A percentile compares a stretch with the other conserved stretches of the same genome.
Conservation (phyloP, 441 rosid species). For the Corymbia citriodora region DNA sequence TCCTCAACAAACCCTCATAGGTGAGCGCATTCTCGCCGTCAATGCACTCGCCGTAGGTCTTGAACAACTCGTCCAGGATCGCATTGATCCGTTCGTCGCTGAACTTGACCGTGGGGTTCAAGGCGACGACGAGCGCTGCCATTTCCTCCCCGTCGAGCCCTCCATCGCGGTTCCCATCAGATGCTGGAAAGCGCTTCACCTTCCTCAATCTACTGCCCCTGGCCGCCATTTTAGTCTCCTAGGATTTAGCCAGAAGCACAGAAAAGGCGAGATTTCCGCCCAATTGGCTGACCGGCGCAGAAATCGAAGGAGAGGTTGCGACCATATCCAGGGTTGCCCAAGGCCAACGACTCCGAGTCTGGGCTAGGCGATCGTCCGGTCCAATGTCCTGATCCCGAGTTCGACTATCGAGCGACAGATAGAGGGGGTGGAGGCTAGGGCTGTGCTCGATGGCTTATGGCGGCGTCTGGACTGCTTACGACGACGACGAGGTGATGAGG, state of each 20-base stretch:
- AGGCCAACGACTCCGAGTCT: neutral
- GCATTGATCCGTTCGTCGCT: slow-evolving; percentile 90
- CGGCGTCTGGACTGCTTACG: neutral
- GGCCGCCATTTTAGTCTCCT: slow-evolving; percentile 40
- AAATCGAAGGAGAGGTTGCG: neutral
- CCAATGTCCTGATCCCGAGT: neutral
- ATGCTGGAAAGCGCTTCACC: slow-evolving; percentile 81
- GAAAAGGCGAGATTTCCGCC: neutral
- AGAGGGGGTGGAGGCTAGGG: neutral
- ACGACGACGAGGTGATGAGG: neutral
- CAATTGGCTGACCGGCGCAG: neutral
- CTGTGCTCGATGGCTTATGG: neutral
- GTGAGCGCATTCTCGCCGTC: slow-evolving; percentile 73
- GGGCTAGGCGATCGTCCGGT: neutral
- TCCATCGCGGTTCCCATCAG: slow-evolving; percentile 67
- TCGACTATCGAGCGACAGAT: neutral
- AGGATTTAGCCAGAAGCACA: neutral
- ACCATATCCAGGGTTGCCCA: neutral
- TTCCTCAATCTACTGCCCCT: slow-evolving; percentile 91
- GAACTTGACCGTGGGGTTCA: slow-evolving; percentile 87
- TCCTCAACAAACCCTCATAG: slow-evolving; percentile 74
- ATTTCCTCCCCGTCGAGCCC: slow-evolving; percentile 86
- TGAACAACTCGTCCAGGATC: slow-evolving; percentile 87
- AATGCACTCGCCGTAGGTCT: slow-evolving; percentile 77
- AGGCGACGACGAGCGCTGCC: slow-evolving; percentile 80